Percentiles rank a stretch among this genome's conserved stretches.
These are phyloP conservation scores for Pythium utonaiense DNA, from an alignment of 352 stramenopile genomes.

Conservation along the genomic window DNA sequence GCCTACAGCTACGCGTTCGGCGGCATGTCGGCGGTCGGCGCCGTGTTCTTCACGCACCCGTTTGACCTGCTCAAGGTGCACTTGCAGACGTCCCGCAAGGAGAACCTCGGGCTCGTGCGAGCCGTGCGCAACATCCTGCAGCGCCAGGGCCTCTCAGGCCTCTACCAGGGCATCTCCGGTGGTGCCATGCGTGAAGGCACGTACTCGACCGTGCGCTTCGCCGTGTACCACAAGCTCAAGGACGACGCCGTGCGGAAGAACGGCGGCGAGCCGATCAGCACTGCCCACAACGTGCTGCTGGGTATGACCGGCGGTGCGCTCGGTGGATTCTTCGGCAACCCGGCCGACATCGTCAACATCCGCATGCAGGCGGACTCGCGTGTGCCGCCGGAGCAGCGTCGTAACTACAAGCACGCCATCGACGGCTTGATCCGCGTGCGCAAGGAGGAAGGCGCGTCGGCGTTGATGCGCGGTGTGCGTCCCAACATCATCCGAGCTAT, in stretches of 20 bases:
- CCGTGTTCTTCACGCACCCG: conserved; percentile 84
- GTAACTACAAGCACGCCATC: conserved; percentile 81
- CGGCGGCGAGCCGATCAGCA: conserved; percentile 60
- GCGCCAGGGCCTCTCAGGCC: conserved; percentile 58
- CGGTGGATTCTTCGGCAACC: conserved; percentile 65
- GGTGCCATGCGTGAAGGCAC: conserved; percentile 78
- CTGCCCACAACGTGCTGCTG: conserved; percentile 61
- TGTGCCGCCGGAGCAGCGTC: conserved; percentile 51
- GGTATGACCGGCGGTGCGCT: conserved; percentile 68
- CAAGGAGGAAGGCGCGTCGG: conserved; percentile 57
- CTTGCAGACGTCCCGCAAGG: conserved; percentile 73
- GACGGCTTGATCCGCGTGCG: conserved; percentile 65
- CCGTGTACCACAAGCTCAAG: conserved; percentile 82
- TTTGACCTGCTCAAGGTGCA: conserved; percentile 85
- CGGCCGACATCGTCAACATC: conserved; percentile 82
- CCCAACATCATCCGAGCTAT: conserved; percentile 85
- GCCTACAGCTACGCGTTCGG: conserved; percentile 71
- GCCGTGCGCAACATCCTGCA: conserved; percentile 53
- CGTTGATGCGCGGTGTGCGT: conserved; percentile 66
- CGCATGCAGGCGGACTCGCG: conserved; percentile 80
- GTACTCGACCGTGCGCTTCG: conserved; percentile 84
- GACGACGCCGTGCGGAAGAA: conserved; percentile 67
- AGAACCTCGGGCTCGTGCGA: conserved; percentile 52
- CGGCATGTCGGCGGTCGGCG: conserved; percentile 70
- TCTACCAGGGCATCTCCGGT: conserved; percentile 81